Base-by-base conservation (phyloP, 345 rosid species). In the Luvunga scandens region DNA sequence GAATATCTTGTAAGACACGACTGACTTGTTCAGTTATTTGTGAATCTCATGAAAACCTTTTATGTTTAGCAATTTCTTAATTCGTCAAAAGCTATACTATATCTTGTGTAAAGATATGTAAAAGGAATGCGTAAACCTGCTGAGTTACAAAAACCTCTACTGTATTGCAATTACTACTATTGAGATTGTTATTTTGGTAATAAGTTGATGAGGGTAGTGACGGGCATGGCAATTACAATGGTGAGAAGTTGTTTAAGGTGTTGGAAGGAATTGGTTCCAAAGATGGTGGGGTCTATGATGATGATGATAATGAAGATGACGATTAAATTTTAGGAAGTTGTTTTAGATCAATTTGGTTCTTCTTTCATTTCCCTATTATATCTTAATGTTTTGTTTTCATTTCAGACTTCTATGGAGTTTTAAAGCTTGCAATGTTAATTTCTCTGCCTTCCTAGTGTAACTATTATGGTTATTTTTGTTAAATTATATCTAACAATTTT, bases 401-500 rank as follows among this genome's bases (percentile, higher is more conserved):
- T 74, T 71, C 61, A 13, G 34, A 66, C 69, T 55, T 81, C 1
- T 27, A 13, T 38, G 28, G 39, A 62, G 38, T 63, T 14, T 62
- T 77, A 36, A 65, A 75, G 68, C 61, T 39, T 48, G 75, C 33
- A 76, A 9, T 14, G 36, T 33, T 53, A 16, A 9, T 33, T 66
- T 66, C 19, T 55, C 7, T 24, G 5, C 30, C 72, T 66, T 55
- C 53, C 56, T 34, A 25, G 38, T 64, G 36, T 53, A 73, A 22
- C 45, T 31, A 53, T 30, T 25, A 7, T 36, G 72, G 30, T 72
- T 72, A 66, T 53, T 65, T 30, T 34, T 74, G 28, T 72, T 30
- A 21, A 63, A 18, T 75, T 50, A 34, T 66, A 62, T 82, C 85
- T 89, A 64, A 86, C 80, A n/a, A 66, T 68, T 45, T 69, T 55